Conservation (phyloP, 495 filamentous ascomycete genomes). For the Xylaria longipes region DNA sequence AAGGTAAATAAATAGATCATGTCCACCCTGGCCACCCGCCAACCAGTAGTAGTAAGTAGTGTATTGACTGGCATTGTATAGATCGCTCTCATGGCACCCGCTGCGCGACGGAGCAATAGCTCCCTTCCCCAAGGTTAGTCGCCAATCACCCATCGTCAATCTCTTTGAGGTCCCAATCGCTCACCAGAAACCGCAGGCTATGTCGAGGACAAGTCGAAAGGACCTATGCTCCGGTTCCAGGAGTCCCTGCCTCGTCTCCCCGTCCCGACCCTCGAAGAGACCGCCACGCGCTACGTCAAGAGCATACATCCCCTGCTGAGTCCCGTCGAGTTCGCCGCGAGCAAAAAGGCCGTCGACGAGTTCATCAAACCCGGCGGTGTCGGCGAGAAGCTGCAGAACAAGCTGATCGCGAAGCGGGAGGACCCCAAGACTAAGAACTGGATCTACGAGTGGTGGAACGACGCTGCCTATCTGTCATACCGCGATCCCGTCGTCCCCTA, state of each 20-base stretch:
- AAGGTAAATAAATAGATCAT: conserved; percentile 38
- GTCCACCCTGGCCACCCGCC: conserved; percentile 5
- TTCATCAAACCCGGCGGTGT: conserved; percentile 83
- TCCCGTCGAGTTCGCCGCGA: conserved; percentile 72
- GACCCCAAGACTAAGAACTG: conserved; percentile 90
- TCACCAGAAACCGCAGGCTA: conserved; percentile 66
- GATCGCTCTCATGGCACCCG: conserved; percentile 60
- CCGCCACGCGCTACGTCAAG: conserved; percentile 87
- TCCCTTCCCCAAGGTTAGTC: conserved; percentile 63
- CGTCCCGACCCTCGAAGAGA: conserved; percentile 94
- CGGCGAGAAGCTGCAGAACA: conserved; percentile 86
- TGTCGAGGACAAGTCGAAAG: conserved; percentile 88
- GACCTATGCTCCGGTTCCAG: conserved; percentile 94
- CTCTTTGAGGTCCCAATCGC: conserved; percentile 24
- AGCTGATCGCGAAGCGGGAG: conserved; percentile 79
- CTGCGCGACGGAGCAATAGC: conserved; percentile 61
- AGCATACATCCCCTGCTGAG: conserved; percentile 84
- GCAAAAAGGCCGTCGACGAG: conserved; percentile 80
- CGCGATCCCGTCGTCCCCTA: conserved; percentile 97
- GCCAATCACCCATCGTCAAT: conserved; percentile 8
- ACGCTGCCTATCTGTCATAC: conserved; percentile 87
- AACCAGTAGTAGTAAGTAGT: not conserved
- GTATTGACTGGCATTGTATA: conserved; percentile 28
- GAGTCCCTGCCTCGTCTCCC: conserved; percentile 91
- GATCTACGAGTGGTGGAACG: conserved; percentile 98